phyloP scores from a whole-genome alignment of 2,329 filamentous ascomycete species.

The Venturia effusa region DNA sequence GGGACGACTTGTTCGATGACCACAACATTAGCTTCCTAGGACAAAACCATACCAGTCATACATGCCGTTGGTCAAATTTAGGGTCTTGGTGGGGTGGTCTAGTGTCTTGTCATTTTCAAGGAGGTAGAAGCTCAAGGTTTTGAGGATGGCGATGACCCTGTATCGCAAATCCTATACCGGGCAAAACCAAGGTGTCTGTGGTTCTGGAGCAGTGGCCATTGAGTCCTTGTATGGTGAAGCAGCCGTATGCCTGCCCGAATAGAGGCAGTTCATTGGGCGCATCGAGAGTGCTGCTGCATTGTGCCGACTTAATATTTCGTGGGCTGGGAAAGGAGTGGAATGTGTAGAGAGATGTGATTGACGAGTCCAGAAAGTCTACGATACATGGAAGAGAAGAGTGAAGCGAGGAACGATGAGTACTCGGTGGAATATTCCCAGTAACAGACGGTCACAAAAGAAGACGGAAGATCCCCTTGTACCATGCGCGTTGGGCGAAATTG shows the following conservation, averaged over 20 bases:
- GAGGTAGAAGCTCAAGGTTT: no score
- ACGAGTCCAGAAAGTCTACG: neutral
- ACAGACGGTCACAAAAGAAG: constrained; percentile 28
- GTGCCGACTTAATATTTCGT: neutral
- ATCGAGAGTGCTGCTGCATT: constrained; percentile 5
- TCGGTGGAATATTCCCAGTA: no score
- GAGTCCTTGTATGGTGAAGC: neutral
- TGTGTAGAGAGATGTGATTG: neutral
- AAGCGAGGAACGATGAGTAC: neutral
- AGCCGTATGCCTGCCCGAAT: constrained; percentile 7
- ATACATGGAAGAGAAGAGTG: neutral
- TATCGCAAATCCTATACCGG: neutral
- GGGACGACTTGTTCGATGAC: neutral
- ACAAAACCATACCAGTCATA: no score
- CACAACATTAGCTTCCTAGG: no score
- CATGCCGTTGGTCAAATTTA: no score
- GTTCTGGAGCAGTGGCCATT: constrained; percentile 1
- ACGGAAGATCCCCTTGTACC: constrained; percentile 23
- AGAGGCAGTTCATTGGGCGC: neutral
- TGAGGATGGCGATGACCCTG: no score
- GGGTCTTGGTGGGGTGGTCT: no score
- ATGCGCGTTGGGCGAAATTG: constrained; percentile 25
- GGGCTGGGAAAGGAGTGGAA: neutral
- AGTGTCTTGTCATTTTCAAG: no score
- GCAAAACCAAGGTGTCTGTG: neutral